phyloP scores from a whole-genome alignment of 768 basidiomycete genomes.

The Phlegmacium glaucopus region DNA sequence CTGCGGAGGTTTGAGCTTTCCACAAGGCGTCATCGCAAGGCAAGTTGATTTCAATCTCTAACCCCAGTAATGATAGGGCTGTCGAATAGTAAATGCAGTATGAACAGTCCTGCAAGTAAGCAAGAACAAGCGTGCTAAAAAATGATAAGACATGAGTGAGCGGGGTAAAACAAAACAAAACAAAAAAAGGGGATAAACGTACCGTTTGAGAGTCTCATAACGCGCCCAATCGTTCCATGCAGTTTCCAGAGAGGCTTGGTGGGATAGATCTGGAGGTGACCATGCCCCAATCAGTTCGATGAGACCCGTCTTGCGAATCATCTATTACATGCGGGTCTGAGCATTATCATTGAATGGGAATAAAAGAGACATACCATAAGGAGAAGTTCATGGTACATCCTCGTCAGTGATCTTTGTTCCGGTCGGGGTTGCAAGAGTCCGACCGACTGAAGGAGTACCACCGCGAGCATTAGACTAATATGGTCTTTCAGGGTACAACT shows the following conservation, averaged over 20 bases:
- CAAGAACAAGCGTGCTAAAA: conserved; percentile 41
- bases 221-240: conserved; percentile 57
- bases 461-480: conserved; percentile 42
- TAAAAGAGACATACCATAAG: conserved; percentile 44
- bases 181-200: conserved; percentile 17
- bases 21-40: conserved; percentile 58
- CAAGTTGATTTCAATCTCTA: conserved; percentile 48
- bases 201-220: conserved; percentile 59
- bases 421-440: conserved; percentile 51
- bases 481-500: conserved; percentile 32
- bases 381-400: conserved; percentile 58
- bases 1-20: conserved; percentile 41
- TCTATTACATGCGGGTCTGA: conserved; percentile 29
- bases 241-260: conserved; percentile 32
- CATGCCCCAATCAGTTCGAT: conserved; percentile 43
- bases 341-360: conserved; percentile 1
- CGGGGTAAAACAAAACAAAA: too few species aligned
- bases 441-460: conserved; percentile 53
- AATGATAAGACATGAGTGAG: conserved; percentile 6
- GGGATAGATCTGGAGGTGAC: conserved; percentile 36
- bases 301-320: conserved; percentile 45
- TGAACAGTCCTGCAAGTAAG: conserved; percentile 56
- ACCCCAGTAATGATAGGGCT: conserved; percentile 41
- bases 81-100: conserved; percentile 53
- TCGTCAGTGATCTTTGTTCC: conserved; percentile 46